A percentile compares a stretch with the other conserved stretches of the same genome.
These are phyloP conservation scores for Penicillium sp. DNA, from an alignment of 2,329 filamentous ascomycete genomes.

Conservation along the genomic window DNA sequence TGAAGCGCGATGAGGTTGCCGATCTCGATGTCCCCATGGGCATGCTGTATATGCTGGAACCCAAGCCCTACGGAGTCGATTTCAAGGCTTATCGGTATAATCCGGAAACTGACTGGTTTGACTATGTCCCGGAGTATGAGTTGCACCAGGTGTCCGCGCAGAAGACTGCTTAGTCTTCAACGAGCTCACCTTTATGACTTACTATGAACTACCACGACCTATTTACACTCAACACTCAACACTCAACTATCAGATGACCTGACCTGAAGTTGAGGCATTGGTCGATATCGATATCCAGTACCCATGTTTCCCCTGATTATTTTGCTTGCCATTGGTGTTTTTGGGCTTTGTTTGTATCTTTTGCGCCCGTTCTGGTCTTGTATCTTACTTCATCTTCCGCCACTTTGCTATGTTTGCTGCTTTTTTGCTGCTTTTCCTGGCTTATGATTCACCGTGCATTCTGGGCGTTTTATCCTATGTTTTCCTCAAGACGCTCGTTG, in stretches of 20 bases:
- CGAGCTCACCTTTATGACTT: conserved; percentile 13
- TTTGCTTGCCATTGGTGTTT: neutral
- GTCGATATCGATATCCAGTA: no score
- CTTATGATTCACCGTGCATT: conserved; percentile 9
- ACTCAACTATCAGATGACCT: no score
- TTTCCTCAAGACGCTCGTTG: conserved; percentile 8
- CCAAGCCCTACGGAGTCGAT: conserved; percentile 96
- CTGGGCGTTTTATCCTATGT: conserved; percentile 9
- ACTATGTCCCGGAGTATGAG: conserved; percentile 82
- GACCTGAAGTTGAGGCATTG: no score
- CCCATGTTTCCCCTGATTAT: neutral
- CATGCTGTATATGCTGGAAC: conserved; percentile 92
- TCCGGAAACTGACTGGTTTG: conserved; percentile 75
- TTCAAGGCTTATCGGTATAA: conserved; percentile 96
- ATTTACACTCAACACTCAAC: neutral
- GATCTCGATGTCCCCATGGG: conserved; percentile 93
- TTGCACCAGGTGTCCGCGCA: conserved; percentile 53
- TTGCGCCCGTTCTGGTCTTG: neutral
- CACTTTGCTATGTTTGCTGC: neutral
- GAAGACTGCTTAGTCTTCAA: neutral
- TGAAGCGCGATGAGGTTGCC: conserved; percentile 88
- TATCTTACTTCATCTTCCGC: neutral
- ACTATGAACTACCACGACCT: conserved; percentile 22
- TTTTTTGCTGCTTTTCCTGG: neutral
- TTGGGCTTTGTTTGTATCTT: conserved; percentile 3